Base-by-base conservation (phyloP, 2,329 filamentous ascomycete species). In the Ustulina deusta region DNA sequence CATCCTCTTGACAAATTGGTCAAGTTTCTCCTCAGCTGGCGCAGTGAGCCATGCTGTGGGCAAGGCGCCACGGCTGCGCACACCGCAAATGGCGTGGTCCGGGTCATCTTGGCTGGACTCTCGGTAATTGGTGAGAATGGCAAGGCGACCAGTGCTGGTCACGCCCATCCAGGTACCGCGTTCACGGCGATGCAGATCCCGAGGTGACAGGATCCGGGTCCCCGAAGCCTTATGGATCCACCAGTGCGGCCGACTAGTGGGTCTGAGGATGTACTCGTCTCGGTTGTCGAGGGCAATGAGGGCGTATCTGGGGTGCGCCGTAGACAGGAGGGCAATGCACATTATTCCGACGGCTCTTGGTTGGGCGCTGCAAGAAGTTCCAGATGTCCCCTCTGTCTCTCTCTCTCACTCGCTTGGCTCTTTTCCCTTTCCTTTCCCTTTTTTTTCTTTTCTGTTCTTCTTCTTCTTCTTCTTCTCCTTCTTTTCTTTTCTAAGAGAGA, bases 291-390 rank as follows among this genome's bases (percentile, higher is more conserved):
- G 83, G 68, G 93, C 81, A 73, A 95, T 91, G 68, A 94, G 84
- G 29, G 90, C 86, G 79, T 94, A 94, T 72, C 86, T 83, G 10
- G 92, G 92, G 76, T 94, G 92, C 52, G 90, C 86, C 20, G 91
- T 94, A 29, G 91, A 93, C 66, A 93, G 82, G 52, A 94, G 83
- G 56, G 89, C 90, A 80, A 94, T 94, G 78, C 92, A 94, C 92
- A 94, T 94, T 64, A 57, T 78, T 70, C 44, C 54, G 59, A 66
- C 25, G 11, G 52, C 46, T 17, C 17, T 54, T 22, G 15, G 11
- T 49, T 29, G 44, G 48, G 52, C 17, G 48, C 44, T 11, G 42
- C 36, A 36, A 57, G 44, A 34, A 20, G 42, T 54, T 25, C 20
- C 13, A 38, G 36, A 13, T 49, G 1, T 54, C 17, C 27, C 49